Evolutionary conservation across 495 filamentous ascomycete genomes (phyloP), one percentile per base, ranked within the genome.

Genomic region (Hypoxylon rickii): DNA sequence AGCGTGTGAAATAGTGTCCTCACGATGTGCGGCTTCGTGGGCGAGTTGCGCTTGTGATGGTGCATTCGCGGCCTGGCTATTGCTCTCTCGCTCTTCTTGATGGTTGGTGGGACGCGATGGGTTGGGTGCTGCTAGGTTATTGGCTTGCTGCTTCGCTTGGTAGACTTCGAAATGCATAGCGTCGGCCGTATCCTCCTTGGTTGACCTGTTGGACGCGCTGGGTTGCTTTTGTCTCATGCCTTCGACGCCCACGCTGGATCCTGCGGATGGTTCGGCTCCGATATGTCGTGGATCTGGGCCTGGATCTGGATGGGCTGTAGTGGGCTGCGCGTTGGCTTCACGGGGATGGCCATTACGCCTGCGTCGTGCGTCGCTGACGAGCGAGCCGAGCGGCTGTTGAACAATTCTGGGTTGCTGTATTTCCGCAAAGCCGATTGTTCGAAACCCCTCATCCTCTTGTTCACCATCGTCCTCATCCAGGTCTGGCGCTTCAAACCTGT

Each of bases 371-470:
- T 66, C 51, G 6, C 31, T 31, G 6, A 29, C 16, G 7, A 44
- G 21, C 24, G 34, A 15, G 26, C 45, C 41, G 6, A 66, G 20
- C 12, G 66, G 61, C 29, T 68, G 58, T 18, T 68, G 69, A 3
- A 80, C 51, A 13, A 80, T 63, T 10, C 70, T 71, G 3, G 76
- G 74, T 37, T 80, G 73, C 20, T 75, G 62, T 68, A 79, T 72
- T 15, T 80, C 76, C 1, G 67, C 59, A 41, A 70, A 58, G 4
- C 63, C 52, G 12, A 78, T 26, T 0, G 55, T 68, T 10, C 72
- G 66, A 44, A 74, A 77, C 0, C 74, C 75, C 7, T 68, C 65
- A 8, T 67, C 65, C 16, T 76, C 72, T 15, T 77, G 70, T 12
- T 70, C 65, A 3, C 63, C 74, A 0, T 67, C 59, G 17, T 67